A percentile compares a stretch with the other conserved stretches of the same genome.
phyloP scores from a whole-genome alignment of 2,329 filamentous ascomycete genomes.

The Alternaria novae-zelandiae region DNA sequence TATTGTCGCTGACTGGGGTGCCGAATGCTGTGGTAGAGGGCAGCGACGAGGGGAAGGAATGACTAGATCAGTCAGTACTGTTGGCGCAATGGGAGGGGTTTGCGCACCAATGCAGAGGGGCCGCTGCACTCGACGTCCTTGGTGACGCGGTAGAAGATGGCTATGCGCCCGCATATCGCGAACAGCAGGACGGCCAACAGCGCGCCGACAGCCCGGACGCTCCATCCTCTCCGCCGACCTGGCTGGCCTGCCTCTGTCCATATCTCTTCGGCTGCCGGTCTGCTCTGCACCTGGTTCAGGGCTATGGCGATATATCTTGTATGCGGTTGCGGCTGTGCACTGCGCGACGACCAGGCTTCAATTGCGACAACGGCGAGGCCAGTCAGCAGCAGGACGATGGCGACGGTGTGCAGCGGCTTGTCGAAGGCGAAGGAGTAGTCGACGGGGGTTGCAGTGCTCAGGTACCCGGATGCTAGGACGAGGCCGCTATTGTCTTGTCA shows the following conservation, averaged over 20 bases:
- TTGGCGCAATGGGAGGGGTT: neutral
- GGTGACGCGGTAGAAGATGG: constrained; percentile 37
- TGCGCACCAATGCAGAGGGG: constrained; percentile 33
- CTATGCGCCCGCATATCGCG: constrained; percentile 40
- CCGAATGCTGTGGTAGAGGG: constrained; percentile 40
- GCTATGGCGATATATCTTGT: constrained; percentile 41
- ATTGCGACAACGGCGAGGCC: constrained; percentile 40
- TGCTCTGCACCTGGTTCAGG: constrained; percentile 31
- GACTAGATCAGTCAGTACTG: constrained; percentile 25
- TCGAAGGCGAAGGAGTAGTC: constrained; percentile 46
- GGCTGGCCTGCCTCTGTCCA: constrained; percentile 34
- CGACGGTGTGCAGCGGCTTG: constrained; percentile 44
- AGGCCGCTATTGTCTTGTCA: constrained; percentile 42
- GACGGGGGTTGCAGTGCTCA: constrained; percentile 36
- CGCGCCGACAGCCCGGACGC: constrained; percentile 28
- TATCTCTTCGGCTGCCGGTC: constrained; percentile 30
- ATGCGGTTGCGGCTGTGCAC: constrained; percentile 23
- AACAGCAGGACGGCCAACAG: constrained; percentile 38
- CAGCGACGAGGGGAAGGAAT: constrained; percentile 42
- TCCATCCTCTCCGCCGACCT: constrained; percentile 20
- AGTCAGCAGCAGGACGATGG: constrained; percentile 39
- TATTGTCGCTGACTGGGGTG: constrained; percentile 31
- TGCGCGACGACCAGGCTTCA: constrained; percentile 28
- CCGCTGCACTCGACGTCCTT: constrained; percentile 42
- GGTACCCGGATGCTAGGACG: constrained; percentile 41